Base-by-base conservation (phyloP, 2,329 filamentous ascomycete genomes). In the Zasmidium angulare region DNA sequence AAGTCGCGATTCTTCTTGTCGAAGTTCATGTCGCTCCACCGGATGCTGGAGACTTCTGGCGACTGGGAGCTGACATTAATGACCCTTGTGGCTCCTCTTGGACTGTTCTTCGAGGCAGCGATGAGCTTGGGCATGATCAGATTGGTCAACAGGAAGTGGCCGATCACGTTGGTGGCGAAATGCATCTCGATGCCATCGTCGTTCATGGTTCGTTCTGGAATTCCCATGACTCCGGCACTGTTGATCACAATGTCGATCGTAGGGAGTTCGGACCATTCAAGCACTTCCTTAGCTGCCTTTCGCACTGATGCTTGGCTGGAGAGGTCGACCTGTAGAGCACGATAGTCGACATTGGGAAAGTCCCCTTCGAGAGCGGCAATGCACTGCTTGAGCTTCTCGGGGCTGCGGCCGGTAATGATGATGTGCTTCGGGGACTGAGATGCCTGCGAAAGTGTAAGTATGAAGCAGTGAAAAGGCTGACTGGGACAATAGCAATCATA, bases 181-280 rank as follows among this genome's bases (percentile, higher is more conserved):
- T 46, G 46, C 46, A 55, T 55, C 20, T 55, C 53, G 22, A 50
- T 55, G 17, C 53, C 53, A 53, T 82, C 79, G 19, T 63, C 63
- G 1, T 77, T 82, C n/a, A 73, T 61, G 50, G 67, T 63, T 66
- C 68, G 17, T 50, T 74, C 60, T 21, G 75, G 66, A 46, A 63
- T 55, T 21, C 71, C 70, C 67, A 81, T 78, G 52, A 83, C 74
- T 3, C 74, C 79, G 0, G 80, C 80, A 53, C 78, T 82, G 61
- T 79, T 79, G 54, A 82, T 68, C 1, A 82, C 54, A 24, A 81
- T 73, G 52, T 79, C 74, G 24, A 80, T 63, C 11, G 59, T 57
- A 1, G 69, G 71, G 11, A 77, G 66, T 29, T 75, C 72, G 4
- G 68, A 56, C 68, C 76, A 75, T 2, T 66, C 65, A 1, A 75